phyloP scores from a whole-genome alignment of 768 basidiomycete species.

The Mycena latifolia region DNA sequence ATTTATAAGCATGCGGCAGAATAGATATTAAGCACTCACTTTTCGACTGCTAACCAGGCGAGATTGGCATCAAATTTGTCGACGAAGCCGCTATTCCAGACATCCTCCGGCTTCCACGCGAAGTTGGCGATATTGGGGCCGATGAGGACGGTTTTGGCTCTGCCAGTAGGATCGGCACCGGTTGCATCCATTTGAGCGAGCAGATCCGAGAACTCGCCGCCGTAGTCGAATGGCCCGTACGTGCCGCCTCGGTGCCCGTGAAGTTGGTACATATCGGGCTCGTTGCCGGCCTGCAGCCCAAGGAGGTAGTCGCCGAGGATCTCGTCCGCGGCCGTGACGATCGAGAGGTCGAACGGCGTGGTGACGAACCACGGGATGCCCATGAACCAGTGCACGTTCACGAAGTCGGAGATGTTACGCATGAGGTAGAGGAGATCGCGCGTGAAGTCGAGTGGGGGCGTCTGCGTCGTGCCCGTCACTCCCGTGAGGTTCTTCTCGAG shows the following conservation, averaged over 20 bases:
- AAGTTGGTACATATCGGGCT: slow-evolving; percentile 3
- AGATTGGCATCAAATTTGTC: slow-evolving; percentile 47
- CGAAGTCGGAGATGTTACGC: slow-evolving; percentile 56
- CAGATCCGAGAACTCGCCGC: neutral
- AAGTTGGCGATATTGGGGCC: slow-evolving; percentile 56
- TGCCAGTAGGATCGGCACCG: slow-evolving; percentile 12
- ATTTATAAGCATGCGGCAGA: neutral
- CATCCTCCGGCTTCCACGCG: slow-evolving; percentile 48
- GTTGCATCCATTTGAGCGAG: neutral
- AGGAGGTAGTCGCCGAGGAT: slow-evolving; percentile 27
- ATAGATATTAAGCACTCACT: slow-evolving; percentile 15
- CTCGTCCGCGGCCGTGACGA: slow-evolving; percentile 13
- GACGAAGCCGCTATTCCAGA: slow-evolving; percentile 50
- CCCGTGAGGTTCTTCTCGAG: slow-evolving; percentile 39
- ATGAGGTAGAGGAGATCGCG: slow-evolving; percentile 65
- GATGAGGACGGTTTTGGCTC: slow-evolving; percentile 48
- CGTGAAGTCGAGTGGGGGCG: slow-evolving; percentile 63
- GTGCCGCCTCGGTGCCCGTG: neutral
- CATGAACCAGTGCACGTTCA: slow-evolving; percentile 63
- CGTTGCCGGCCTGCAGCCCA: slow-evolving; percentile 23
- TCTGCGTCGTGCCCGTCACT: slow-evolving; percentile 50
- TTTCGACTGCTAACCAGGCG: slow-evolving; percentile 53
- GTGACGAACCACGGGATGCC: slow-evolving; percentile 40
- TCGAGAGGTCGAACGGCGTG: slow-evolving; percentile 6
- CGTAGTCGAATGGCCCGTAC: neutral